A percentile compares a stretch with the other conserved stretches of the same genome.
phyloP scores from a whole-genome alignment of 306 rosid species.

The Begonia peltatifolia region DNA sequence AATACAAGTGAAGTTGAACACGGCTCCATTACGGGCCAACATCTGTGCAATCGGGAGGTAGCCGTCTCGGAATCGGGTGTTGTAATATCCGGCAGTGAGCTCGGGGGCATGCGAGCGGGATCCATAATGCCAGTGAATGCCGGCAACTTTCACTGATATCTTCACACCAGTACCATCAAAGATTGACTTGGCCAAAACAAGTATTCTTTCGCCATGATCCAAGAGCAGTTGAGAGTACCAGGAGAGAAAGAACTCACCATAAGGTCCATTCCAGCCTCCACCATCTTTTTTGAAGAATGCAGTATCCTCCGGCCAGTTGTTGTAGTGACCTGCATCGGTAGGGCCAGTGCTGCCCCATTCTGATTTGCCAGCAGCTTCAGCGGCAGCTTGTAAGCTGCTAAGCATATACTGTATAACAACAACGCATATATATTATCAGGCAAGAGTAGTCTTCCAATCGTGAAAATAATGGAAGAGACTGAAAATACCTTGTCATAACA shows the following conservation, averaged over 20 bases:
- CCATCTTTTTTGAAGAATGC: slow-evolving; percentile 71
- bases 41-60: slow-evolving; percentile 85
- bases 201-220: slow-evolving; percentile 86
- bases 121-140: slow-evolving; percentile 99
- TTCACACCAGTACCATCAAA: slow-evolving; percentile 43
- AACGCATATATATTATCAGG: neutral
- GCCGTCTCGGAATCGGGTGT: slow-evolving; percentile 69
- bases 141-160: slow-evolving; percentile 81
- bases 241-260: slow-evolving; percentile 76
- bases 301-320: slow-evolving; percentile 97
- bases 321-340: slow-evolving; percentile 87
- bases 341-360: slow-evolving; percentile 98
- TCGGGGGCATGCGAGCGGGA: slow-evolving; percentile 90
- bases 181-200: slow-evolving; percentile 45
- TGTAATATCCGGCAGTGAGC: slow-evolving; percentile 96
- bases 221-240: slow-evolving; percentile 88
- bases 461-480: neutral
- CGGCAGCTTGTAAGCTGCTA: slow-evolving; percentile 63
- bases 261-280: slow-evolving; percentile 62
- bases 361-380: slow-evolving; percentile 56
- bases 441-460: neutral
- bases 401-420: slow-evolving; percentile 59
- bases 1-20: slow-evolving; percentile 87
- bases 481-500: slow-evolving; percentile 76
- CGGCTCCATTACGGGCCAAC: slow-evolving; percentile 82